Conservation (phyloP, 2,329 filamentous ascomycete genomes). For the Pezicula rhizophila region DNA sequence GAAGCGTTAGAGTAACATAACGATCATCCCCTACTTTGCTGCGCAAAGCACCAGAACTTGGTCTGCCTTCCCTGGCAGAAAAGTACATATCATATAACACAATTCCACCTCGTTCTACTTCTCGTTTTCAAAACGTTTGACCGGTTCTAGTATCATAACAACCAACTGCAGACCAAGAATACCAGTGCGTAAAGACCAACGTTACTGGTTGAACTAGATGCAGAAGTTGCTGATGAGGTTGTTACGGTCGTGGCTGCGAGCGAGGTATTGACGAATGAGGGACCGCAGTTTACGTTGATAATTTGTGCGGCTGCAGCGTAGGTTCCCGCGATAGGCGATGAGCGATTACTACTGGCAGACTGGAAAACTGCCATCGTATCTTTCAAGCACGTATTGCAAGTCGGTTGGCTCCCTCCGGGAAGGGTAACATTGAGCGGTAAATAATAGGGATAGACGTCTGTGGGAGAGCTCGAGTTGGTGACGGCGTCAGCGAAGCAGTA, state of each 20-base stretch:
- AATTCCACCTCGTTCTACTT: too few relatives aligned
- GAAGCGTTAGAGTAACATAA: too few relatives aligned
- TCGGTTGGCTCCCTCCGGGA: slow-evolving; percentile 60
- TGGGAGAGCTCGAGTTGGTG: slow-evolving; percentile 64
- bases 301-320: slow-evolving; percentile 68
- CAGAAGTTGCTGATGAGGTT: neutral
- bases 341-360: slow-evolving; percentile 57
- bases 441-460: slow-evolving; percentile 78
- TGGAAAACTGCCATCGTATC: slow-evolving; percentile 80
- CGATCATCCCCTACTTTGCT: too few relatives aligned
- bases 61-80: too few relatives aligned
- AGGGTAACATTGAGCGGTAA: slow-evolving; percentile 71
- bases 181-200: slow-evolving; percentile 12
- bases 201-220: neutral
- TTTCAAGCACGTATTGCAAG: slow-evolving; percentile 70
- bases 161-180: slow-evolving; percentile 11
- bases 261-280: slow-evolving; percentile 50
- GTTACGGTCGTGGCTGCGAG: slow-evolving; percentile 33
- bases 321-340: slow-evolving; percentile 59
- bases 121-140: too few relatives aligned
- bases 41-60: too few relatives aligned
- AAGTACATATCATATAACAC: too few relatives aligned
- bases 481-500: slow-evolving; percentile 84
- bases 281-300: slow-evolving; percentile 62
- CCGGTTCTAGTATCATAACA: slow-evolving; percentile 5